Evolutionary conservation across 768 basidiomycete genomes (phyloP).

Genomic region (Boletus tylopilopsis): DNA sequence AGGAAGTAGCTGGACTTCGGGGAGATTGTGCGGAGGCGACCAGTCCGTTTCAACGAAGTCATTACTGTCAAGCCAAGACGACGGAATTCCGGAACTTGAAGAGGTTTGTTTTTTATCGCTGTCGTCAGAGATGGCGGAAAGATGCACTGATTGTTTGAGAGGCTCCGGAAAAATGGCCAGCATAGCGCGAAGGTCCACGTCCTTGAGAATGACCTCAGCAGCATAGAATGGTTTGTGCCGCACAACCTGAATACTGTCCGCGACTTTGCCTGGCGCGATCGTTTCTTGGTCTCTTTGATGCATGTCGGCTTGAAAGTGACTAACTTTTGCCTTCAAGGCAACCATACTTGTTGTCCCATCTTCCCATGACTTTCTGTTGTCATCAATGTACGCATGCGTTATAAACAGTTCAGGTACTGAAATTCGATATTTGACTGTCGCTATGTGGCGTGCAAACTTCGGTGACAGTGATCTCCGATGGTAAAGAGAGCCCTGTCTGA

Average conservation of each 20-base stretch:
- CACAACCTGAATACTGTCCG: constrained; percentile 54
- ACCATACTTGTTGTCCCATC: constrained; percentile 76
- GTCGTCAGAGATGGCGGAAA: constrained; percentile 42
- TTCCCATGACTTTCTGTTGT: constrained; percentile 74
- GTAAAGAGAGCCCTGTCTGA: constrained; percentile 84
- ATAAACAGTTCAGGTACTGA: constrained; percentile 74
- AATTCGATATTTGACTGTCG: constrained; percentile 89
- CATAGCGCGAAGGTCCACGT: constrained; percentile 72
- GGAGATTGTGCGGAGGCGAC: constrained; percentile 44
- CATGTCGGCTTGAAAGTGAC: constrained; percentile 82
- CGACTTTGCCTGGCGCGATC: constrained; percentile 50
- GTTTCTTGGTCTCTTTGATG: constrained; percentile 90
- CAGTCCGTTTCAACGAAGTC: constrained; percentile 84
- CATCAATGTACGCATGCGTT: constrained; percentile 84
- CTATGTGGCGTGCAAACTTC: constrained; percentile 84
- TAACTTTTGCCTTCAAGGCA: constrained; percentile 81
- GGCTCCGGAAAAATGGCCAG: constrained; percentile 76
- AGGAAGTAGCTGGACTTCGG: constrained; percentile 66
- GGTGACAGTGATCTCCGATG: constrained; percentile 68
- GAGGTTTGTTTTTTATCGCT: constrained; percentile 37
- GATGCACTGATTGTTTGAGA: constrained; percentile 54
- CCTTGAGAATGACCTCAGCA: constrained; percentile 77
- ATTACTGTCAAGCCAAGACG: constrained; percentile 70
- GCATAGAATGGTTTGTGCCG: constrained; percentile 85
- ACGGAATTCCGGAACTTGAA: constrained; percentile 33